These are phyloP conservation scores for Linum usitatissimum DNA, from an alignment of 345 rosid genomes.

Conservation along the genomic window DNA sequence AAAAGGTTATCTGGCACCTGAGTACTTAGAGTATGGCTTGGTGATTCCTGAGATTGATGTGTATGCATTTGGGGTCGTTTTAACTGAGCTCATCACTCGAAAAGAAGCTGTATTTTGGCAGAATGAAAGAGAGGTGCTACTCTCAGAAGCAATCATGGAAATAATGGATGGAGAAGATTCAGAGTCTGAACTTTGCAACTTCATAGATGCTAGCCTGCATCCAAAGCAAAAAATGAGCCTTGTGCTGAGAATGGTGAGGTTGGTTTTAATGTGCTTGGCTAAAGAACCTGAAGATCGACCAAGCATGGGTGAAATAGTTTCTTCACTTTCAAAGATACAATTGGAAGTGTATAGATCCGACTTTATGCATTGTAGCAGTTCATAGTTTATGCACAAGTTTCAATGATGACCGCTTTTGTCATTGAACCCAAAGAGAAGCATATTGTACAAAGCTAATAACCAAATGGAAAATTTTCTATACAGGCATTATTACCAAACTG, in stretches of 20 bases:
- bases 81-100: conserved; percentile 34
- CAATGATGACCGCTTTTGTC: not conserved
- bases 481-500: too few relatives aligned
- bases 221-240: conserved; percentile 14
- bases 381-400: not conserved
- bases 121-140: conserved; percentile 17
- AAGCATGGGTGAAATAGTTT: conserved; percentile 29
- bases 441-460: not conserved
- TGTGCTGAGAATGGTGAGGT: conserved; percentile 16
- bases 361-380: conserved; percentile 1
- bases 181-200: conserved; percentile 11
- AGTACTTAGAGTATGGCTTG: conserved; percentile 30
- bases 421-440: not conserved
- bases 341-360: conserved; percentile 18
- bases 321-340: conserved; percentile 25
- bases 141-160: conserved; percentile 17
- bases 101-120: conserved; percentile 24
- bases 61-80: conserved; percentile 37
- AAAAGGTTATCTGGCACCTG: conserved; percentile 37
- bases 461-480: too few relatives aligned
- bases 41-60: conserved; percentile 30
- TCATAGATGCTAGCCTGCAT: conserved; percentile 25
- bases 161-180: conserved; percentile 15
- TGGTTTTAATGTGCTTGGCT: conserved; percentile 23
- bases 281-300: conserved; percentile 28